Evolutionary conservation across 345 rosid species (phyloP).

Genomic region (Populus nigra): DNA sequence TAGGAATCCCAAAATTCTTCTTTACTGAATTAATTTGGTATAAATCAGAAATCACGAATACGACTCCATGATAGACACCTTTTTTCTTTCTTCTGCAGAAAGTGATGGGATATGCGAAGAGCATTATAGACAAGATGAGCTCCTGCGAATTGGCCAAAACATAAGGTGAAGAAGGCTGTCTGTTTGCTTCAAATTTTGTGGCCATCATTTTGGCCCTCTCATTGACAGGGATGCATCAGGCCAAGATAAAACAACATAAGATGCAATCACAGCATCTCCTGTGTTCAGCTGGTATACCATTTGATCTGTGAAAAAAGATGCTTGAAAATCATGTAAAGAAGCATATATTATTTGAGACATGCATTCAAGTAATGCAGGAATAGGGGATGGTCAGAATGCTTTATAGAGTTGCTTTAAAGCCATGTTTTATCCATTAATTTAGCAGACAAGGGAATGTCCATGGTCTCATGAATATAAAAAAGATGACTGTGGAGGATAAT

Average conservation of each 20-base stretch:
- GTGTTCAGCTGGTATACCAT: not conserved
- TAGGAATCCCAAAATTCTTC: not conserved
- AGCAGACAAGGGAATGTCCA: not conserved
- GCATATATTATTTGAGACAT: not conserved
- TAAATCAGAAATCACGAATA: not conserved
- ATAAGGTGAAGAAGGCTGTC: not conserved
- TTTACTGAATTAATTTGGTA: not conserved
- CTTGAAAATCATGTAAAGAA: not conserved
- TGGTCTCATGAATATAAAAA: not conserved
- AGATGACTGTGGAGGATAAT: not conserved
- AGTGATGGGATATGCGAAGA: slow-evolving; percentile 25
- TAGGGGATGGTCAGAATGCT: too few relatives aligned
- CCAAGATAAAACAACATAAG: not conserved
- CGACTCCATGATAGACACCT: not conserved
- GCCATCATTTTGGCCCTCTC: slow-evolving; percentile 29
- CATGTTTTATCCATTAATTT: not conserved
- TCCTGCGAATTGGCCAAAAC: slow-evolving; percentile 10
- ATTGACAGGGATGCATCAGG: not conserved
- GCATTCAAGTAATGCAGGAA: too few relatives aligned
- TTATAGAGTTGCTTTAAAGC: not conserved
- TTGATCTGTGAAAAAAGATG: too few relatives aligned
- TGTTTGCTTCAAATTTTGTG: slow-evolving; percentile 26
- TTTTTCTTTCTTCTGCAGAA: slow-evolving; percentile 35
- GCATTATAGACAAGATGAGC: slow-evolving; percentile 29
- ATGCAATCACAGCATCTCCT: not conserved